A percentile compares a stretch with the other conserved stretches of the same genome.
These are phyloP conservation scores for Gaertneriomyces sp. DNA, from an alignment of 192 early-diverging fungal species.

Conservation along the genomic window DNA sequence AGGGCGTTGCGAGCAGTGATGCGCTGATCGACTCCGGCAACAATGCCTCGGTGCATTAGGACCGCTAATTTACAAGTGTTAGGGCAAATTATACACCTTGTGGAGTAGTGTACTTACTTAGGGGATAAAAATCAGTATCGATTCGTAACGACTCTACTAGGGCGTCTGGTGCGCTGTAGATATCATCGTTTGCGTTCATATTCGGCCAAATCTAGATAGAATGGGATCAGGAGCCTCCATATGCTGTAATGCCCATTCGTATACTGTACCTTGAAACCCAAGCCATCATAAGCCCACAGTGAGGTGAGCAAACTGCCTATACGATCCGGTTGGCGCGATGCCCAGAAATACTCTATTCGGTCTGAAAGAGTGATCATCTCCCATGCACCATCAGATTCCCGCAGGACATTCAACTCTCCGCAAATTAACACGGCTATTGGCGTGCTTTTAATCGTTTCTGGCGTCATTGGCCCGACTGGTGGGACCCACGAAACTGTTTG, in stretches of 20 bases:
- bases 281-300: constrained; percentile 69
- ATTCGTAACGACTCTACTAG: constrained; percentile 48
- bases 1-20: constrained; percentile 52
- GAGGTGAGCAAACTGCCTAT: constrained; percentile 57
- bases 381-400: constrained; percentile 50
- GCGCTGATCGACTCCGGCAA: constrained; percentile 72
- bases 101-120: constrained; percentile 47
- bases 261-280: constrained; percentile 53
- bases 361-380: constrained; percentile 53
- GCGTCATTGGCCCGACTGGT: neutral
- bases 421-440: constrained; percentile 65
- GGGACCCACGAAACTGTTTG: constrained; percentile 51
- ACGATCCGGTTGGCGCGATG: constrained; percentile 43
- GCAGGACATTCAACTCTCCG: constrained; percentile 63
- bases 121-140: constrained; percentile 71
- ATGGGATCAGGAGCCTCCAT: too few relatives aligned
- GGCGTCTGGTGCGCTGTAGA: neutral
- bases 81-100: constrained; percentile 1
- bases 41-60: constrained; percentile 64
- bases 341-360: constrained; percentile 74
- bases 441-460: constrained; percentile 35
- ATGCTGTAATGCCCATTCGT: neutral
- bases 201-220: constrained; percentile 26
- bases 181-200: neutral
- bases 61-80: constrained; percentile 50